A percentile compares a stretch with the other conserved stretches of the same genome.
Conservation (phyloP, 2,329 filamentous ascomycete species). For the Ophiostoma ips region DNA sequence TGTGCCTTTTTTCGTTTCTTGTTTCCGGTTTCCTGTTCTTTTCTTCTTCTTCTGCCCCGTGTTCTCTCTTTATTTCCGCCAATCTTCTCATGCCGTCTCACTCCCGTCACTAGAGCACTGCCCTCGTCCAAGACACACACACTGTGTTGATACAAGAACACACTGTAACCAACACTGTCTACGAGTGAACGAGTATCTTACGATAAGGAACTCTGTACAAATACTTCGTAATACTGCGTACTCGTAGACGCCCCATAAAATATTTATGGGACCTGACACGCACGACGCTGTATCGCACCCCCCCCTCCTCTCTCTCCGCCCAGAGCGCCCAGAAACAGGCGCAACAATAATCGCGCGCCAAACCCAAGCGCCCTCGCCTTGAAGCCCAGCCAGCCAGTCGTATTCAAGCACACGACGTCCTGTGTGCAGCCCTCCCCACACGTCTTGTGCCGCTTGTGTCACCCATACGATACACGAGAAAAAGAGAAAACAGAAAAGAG, state of each 20-base stretch:
- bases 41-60: neutral
- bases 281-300: neutral
- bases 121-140: neutral
- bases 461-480: neutral
- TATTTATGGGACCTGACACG: neutral
- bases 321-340: neutral
- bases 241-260: too few relatives aligned
- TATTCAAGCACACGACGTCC: too few relatives aligned
- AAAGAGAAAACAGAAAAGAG: neutral
- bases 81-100: neutral
- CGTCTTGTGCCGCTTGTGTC: neutral
- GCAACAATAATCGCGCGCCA: slow-evolving; percentile 3
- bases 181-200: too few relatives aligned
- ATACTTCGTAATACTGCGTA: too few relatives aligned
- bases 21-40: neutral
- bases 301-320: neutral
- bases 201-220: too few relatives aligned
- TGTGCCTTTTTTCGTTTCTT: neutral
- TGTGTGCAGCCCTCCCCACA: too few relatives aligned
- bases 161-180: too few relatives aligned
- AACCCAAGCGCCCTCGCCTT: slow-evolving; percentile 1
- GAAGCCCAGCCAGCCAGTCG: neutral
- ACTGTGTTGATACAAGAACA: too few relatives aligned
- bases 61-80: neutral
- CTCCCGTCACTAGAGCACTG: too few relatives aligned